Evolutionary conservation across 2,329 filamentous ascomycete genomes (phyloP), one percentile per base, ranked within the genome.

Genomic region (Alternaria incomplexa): DNA sequence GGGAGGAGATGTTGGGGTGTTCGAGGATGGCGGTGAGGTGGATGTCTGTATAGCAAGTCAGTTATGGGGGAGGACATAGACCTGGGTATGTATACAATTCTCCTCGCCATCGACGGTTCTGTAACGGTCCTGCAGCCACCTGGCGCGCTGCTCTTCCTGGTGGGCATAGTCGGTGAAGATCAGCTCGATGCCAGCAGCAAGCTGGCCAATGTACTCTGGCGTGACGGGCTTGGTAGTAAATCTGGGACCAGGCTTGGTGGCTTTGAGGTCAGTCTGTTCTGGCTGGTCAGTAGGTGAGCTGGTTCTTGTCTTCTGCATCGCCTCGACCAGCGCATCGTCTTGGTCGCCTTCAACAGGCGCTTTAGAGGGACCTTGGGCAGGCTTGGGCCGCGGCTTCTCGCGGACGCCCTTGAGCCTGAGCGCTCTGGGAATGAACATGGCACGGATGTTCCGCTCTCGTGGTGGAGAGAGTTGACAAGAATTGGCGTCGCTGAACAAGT

Each of bases 91-190:
- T 61, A 1, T 66, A 76, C 76, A 80, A 10, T 71, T 68, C 6
- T 71, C 65, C 53, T 72, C 68, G 8, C 62, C 71, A 26, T 76
- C 69, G 4, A 77, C 60, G 5, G 32, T 62, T 30, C 75, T 68
- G 53, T 76, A 72, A 15, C 56, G 72, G 17, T 70, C 56, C 22
- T 67, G 62, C 7, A 79, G 66, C 77, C 77, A 79, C 44, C 45
- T 61, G 5, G 65, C 57, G 17, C 72, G 65, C 44, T 61, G 46
- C 15, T 71, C 56, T 36, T 79, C 70, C 28, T 79, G 74, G 50
- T 72, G 73, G n/a, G 77, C 77, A 56, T 79, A 79, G 54, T 79
- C 76, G 57, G 74, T 75, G 56, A 80, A 78, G 51, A 79, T 70
- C 44, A 80, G 52, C 51, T 78, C 75, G 9, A 79, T 65, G 12